Evolutionary conservation across 306 rosid genomes (phyloP), one percentile per base, ranked within the genome.

Genomic region (Hippophae rhamnoides): DNA sequence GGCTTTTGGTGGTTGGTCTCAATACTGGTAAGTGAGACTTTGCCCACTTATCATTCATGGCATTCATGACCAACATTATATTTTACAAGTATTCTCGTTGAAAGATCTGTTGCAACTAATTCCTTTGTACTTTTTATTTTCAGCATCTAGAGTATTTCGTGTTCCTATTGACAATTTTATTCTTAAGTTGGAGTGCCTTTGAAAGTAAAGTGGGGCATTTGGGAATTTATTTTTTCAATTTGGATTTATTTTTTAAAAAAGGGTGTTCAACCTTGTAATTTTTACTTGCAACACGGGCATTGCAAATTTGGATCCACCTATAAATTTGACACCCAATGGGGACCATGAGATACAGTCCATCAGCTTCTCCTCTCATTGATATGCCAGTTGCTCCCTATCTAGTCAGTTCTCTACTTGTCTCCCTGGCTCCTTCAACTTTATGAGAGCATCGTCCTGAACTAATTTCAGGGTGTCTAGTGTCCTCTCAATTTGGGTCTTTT

Each of bases 271-370:
- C 78, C 73, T 58, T 79, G 84, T 66, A 47, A 73, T 43, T 79
- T 79, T 38, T 79, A 79, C 78, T 46, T 79, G 78, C 81, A 79
- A 72, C 70, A 75, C 27, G 82, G 90, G 60, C 78, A 78, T 60
- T 89, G 97, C 89, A 89, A 86, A 62, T 86, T 89, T 54, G 95
- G 97, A 65, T 69, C 89, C 9, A 70, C 84, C 1, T 89, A 95
- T 79, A 89, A 89, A 73, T 89, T 83, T 46, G 95, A 89, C 97
- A 89, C 81, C 95, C 97, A 54, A 14, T 77, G 64, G 94, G 84
- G 61, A 42, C 80, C 10, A 57, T 86, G 79, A 79, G 84, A 63
- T 81, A 66, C 76, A 87, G 74, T 69, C 82, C 83, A 48, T 84
- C 86, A 41, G 65, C 85, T 41, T 80, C 95, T 42, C 79, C 95